Conservation (phyloP, 495 filamentous ascomycete species). For the Penicillium ucsense region DNA sequence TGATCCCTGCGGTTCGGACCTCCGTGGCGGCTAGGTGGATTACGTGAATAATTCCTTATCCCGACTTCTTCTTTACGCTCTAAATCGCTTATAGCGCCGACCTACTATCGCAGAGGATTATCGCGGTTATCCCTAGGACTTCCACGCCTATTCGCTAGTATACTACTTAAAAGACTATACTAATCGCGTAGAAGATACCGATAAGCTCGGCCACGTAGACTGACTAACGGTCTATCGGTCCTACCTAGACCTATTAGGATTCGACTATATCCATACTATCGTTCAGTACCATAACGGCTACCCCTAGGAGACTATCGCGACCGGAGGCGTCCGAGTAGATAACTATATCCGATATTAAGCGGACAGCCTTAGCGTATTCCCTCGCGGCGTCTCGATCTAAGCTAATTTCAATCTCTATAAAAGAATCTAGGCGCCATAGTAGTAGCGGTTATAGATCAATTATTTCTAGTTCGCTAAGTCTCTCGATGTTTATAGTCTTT, state of each 20-base stretch:
- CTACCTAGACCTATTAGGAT: slow-evolving; percentile 12
- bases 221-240: slow-evolving; percentile 13
- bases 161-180: slow-evolving; percentile 5
- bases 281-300: slow-evolving; percentile 5
- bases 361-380: slow-evolving; percentile 5
- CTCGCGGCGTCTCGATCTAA: slow-evolving; percentile 10
- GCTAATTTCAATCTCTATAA: slow-evolving; percentile 14
- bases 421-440: slow-evolving; percentile 10
- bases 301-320: slow-evolving; percentile 7
- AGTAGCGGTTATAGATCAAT: slow-evolving; percentile 12
- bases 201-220: slow-evolving; percentile 16
- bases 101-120: slow-evolving; percentile 9
- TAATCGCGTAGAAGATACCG: slow-evolving; percentile 14
- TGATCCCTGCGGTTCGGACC: slow-evolving; percentile 2
- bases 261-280: slow-evolving; percentile 1
- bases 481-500: slow-evolving; percentile 6
- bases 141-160: not conserved
- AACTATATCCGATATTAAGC: slow-evolving; percentile 2
- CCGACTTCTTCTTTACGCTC: slow-evolving; percentile 10
- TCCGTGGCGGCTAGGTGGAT: slow-evolving; percentile 11
- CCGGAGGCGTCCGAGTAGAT: slow-evolving; percentile 17
- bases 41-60: slow-evolving; percentile 12
- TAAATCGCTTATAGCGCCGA: slow-evolving; percentile 12
- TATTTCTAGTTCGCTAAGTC: slow-evolving; percentile 8
- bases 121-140: not conserved